Conservation (phyloP, 805 yeast species). For the Pichia gijzeniarum region DNA sequence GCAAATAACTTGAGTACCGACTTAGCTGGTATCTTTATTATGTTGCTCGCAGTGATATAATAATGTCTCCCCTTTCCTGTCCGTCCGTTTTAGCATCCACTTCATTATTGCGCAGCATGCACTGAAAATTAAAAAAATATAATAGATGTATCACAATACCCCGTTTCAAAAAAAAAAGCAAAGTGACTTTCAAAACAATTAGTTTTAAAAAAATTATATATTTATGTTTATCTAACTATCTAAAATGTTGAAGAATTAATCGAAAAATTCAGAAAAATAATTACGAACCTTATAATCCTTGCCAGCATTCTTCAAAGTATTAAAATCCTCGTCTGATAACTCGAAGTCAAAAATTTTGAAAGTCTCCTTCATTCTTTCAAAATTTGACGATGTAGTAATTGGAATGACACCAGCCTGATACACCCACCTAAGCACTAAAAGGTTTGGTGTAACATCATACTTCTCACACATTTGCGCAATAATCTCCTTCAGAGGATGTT, state of each 20-base stretch:
- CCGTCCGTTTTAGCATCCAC: background rate
- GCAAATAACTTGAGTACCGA: constrained; percentile 8
- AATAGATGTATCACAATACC: too few species aligned
- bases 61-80: background rate
- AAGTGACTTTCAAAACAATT: too few species aligned
- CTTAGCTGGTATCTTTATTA: constrained; percentile 2
- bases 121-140: too few species aligned
- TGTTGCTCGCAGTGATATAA: constrained; percentile 11
- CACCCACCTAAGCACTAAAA: constrained; percentile 65
- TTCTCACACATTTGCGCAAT: constrained; percentile 43
- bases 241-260: background rate
- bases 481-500: constrained; percentile 35
- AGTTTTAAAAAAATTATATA: too few species aligned
- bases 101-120: too few species aligned
- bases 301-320: constrained; percentile 38
- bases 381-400: constrained; percentile 62
- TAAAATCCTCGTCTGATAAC: constrained; percentile 45
- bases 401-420: constrained; percentile 61
- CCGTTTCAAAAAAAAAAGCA: too few species aligned
- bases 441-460: constrained; percentile 55
- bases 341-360: constrained; percentile 50
- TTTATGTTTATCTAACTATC: background rate
- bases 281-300: constrained; percentile 11
- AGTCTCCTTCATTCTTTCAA: constrained; percentile 50
- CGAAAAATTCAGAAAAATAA: constrained; percentile 1